Evolutionary conservation across 345 rosid genomes (phyloP).

Genomic region (Eucalyptus microcorys): DNA sequence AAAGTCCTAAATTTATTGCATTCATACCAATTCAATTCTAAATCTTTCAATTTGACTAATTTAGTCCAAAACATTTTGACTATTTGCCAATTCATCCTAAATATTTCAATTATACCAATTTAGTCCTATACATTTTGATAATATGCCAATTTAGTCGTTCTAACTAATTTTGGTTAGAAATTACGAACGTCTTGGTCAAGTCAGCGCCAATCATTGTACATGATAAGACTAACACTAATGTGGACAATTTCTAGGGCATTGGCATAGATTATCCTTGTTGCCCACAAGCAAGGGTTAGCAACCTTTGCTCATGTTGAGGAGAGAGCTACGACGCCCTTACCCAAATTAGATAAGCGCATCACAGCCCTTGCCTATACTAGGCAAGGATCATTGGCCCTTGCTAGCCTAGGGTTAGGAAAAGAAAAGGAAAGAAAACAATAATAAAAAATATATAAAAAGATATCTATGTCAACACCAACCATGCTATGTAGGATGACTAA

Average conservation of each 20-base stretch:
- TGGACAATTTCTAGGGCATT: too few species aligned
- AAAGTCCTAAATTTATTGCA: not conserved
- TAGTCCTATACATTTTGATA: not conserved
- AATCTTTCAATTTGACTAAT: not conserved
- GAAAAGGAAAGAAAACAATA: not conserved
- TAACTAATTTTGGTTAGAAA: not conserved
- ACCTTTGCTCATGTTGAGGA: not conserved
- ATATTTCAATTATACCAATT: too few species aligned
- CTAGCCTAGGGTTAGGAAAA: not conserved
- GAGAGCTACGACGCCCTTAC: not conserved
- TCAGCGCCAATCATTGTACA: not conserved
- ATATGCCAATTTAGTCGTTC: not conserved
- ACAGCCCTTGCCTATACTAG: not conserved
- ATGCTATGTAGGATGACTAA: not conserved
- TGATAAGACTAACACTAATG: not conserved
- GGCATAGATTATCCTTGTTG: not conserved
- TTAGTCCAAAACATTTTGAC: not conserved
- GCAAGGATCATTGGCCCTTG: not conserved
- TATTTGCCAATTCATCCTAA: not conserved
- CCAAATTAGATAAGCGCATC: not conserved
- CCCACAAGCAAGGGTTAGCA: not conserved
- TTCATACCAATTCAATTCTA: not conserved
- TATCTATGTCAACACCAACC: not conserved
- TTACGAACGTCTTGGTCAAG: fast-evolving
- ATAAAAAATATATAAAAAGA: too few species aligned